Conservation (phyloP, 305 asterid genomes). For the Fraxinus baroniana region DNA sequence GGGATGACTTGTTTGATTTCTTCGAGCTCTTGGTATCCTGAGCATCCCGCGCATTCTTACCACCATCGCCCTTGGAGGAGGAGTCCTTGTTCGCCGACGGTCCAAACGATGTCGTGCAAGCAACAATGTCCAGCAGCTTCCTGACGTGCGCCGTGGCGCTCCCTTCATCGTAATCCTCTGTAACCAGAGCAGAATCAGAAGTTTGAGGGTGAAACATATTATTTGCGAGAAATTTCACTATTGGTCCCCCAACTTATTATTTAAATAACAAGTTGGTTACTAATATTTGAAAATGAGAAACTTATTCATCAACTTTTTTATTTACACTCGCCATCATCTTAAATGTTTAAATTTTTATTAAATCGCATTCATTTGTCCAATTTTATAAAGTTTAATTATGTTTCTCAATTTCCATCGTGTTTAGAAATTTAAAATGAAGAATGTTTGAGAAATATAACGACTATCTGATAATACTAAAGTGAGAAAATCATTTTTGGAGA, state of each 20-base stretch:
- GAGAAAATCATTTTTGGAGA: background rate
- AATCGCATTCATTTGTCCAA: background rate
- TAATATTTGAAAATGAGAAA: background rate
- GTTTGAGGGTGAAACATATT: background rate
- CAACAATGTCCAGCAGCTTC: slow-evolving; percentile 74
- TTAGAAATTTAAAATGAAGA: background rate
- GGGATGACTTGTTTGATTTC: slow-evolving; percentile 59
- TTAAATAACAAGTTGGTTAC: background rate
- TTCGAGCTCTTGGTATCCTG: slow-evolving; percentile 52
- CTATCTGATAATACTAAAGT: background rate
- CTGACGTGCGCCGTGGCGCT: slow-evolving; percentile 89
- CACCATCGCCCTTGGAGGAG: slow-evolving; percentile 30
- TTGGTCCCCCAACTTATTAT: background rate
- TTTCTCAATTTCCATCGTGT: background rate
- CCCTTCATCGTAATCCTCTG: slow-evolving; percentile 89
- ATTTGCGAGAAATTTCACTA: background rate
- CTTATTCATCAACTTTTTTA: background rate
- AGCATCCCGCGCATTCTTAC: slow-evolving; percentile 43
- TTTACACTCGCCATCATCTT: background rate
- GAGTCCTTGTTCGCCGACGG: slow-evolving; percentile 57
- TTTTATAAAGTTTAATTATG: background rate
- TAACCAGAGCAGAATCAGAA: background rate
- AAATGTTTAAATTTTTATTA: background rate
- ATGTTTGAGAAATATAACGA: background rate
- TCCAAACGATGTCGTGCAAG: slow-evolving; percentile 87